These are phyloP conservation scores for Trichoderma gamsii DNA, from an alignment of 495 filamentous ascomycete species.

Conservation along the genomic window DNA sequence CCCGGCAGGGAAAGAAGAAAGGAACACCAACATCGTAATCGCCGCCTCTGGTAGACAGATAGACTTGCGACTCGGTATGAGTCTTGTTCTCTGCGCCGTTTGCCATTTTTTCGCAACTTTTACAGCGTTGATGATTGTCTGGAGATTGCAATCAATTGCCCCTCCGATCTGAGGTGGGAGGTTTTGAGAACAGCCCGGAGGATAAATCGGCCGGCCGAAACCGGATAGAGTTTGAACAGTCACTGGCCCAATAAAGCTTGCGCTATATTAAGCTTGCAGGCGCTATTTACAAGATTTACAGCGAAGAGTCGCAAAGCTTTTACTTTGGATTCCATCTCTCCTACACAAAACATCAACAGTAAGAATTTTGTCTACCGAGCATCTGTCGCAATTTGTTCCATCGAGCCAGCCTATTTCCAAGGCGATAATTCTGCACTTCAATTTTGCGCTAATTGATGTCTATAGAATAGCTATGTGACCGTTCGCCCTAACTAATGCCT, in stretches of 20 bases:
- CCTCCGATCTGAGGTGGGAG: conserved; percentile 10
- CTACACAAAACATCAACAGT: too few species aligned
- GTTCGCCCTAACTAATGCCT: too few species aligned
- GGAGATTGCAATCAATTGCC: background rate
- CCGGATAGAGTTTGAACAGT: conserved; percentile 1
- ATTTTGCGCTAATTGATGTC: too few species aligned
- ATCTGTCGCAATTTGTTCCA: too few species aligned
- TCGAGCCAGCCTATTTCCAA: too few species aligned
- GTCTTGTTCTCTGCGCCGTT: conserved; percentile 23
- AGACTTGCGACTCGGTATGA: conserved; percentile 65
- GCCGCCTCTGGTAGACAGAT: conserved; percentile 73
- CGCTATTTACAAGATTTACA: background rate
- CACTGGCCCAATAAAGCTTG: background rate
- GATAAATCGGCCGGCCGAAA: conserved; percentile 12
- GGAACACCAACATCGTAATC: conserved; percentile 61
- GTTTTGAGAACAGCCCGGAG: conserved; percentile 7
- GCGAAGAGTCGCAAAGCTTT: background rate
- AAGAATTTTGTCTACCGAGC: too few species aligned
- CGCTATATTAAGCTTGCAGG: background rate
- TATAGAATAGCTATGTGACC: too few species aligned
- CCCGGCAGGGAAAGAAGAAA: background rate
- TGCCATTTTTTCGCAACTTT: conserved; percentile 18
- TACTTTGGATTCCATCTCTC: background rate
- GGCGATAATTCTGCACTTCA: too few species aligned
- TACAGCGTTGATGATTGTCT: background rate